phyloP scores from a whole-genome alignment of 2,329 filamentous ascomycete genomes.

The Rhytidhysteron rufulum region DNA sequence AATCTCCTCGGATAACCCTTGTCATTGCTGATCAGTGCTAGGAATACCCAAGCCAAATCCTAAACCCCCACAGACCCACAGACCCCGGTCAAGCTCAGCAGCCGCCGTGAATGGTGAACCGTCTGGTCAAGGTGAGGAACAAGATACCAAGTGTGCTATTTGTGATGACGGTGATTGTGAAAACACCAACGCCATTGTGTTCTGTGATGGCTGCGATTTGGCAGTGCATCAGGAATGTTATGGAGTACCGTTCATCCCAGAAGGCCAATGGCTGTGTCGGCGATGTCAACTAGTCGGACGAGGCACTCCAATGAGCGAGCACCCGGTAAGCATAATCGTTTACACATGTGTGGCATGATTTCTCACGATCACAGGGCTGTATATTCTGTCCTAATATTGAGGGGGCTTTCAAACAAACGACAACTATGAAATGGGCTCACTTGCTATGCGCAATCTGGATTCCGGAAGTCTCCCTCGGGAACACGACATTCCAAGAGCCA shows the following conservation, averaged over 20 bases:
- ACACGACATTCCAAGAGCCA: slow-evolving; percentile 96
- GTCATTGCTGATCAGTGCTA: slow-evolving; percentile 9
- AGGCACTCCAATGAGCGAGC: slow-evolving; percentile 69
- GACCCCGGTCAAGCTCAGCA: slow-evolving; percentile 87
- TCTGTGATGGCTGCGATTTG: slow-evolving; percentile 95
- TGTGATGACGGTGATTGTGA: slow-evolving; percentile 99
- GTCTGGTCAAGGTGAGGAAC: slow-evolving; percentile 76
- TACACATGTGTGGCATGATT: slow-evolving; percentile 1
- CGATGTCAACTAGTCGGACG: slow-evolving; percentile 95
- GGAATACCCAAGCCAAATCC: slow-evolving; percentile 92
- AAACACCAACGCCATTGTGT: slow-evolving; percentile 98
- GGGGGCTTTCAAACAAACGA: slow-evolving; percentile 97
- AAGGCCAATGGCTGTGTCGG: slow-evolving; percentile 96
- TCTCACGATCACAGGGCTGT: slow-evolving; percentile 49
- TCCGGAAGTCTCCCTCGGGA: slow-evolving; percentile 90
- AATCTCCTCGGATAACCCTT: neutral
- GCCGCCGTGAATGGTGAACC: slow-evolving; percentile 94
- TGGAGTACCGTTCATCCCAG: slow-evolving; percentile 95
- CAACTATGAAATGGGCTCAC: slow-evolving; percentile 94
- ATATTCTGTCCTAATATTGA: slow-evolving; percentile 98
- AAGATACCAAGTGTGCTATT: slow-evolving; percentile 94
- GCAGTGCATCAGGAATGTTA: slow-evolving; percentile 99
- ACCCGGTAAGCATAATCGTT: slow-evolving; percentile 24
- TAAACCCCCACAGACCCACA: slow-evolving; percentile 90
- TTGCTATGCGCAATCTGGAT: slow-evolving; percentile 98